Base-by-base conservation (phyloP, 345 rosid genomes). In the Salix arbutifolia region DNA sequence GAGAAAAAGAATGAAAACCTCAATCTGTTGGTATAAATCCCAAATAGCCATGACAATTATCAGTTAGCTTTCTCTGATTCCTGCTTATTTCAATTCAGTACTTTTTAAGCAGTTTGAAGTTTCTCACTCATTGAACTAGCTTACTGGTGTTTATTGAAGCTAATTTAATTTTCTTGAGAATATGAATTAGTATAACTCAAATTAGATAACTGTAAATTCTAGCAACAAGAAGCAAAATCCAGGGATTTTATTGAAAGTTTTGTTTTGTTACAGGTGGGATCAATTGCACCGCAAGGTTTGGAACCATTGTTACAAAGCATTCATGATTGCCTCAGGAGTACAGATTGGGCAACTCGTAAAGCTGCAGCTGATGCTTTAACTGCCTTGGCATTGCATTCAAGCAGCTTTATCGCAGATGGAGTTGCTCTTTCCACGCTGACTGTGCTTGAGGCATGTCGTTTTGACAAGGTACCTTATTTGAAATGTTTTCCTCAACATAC, bases 291-390 rank as follows among this genome's bases (percentile, higher is more conserved):
- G 14, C 97, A 87, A 75, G 92, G 92, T 76, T 81, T 96, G 80
- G 96, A 90, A 23, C 77, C 90, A 31, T 85, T 96, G 86, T 82
- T 96, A 80, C 96, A 94, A 79, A 86, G 88, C 77, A 92, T 94
- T 73, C 95, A 90, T 76, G 97, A 90, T 23, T 94, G 97, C 85
- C 91, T 96, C 72, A 90, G 94, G 65, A 96, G 93, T 87, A 77
- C 97, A 75, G 99, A 96, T 86, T 96, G 98, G 99, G 94, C 87
- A 6, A 92, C 97, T 33, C 94, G 99, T 18, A 96, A 96, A 83
- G 98, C 99, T 76, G 97, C 98, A 70, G 92, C 97, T 75, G 99
- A 96, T 84, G 82, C 94, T 65, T 83, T 96, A 81, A 87, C 60
- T 84, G 82, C 94, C 76, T 69, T 96, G 76, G 99, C 93, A 37